Conservation (phyloP, 2,329 filamentous ascomycete genomes). For the Pseudocercospora fijiensis region DNA sequence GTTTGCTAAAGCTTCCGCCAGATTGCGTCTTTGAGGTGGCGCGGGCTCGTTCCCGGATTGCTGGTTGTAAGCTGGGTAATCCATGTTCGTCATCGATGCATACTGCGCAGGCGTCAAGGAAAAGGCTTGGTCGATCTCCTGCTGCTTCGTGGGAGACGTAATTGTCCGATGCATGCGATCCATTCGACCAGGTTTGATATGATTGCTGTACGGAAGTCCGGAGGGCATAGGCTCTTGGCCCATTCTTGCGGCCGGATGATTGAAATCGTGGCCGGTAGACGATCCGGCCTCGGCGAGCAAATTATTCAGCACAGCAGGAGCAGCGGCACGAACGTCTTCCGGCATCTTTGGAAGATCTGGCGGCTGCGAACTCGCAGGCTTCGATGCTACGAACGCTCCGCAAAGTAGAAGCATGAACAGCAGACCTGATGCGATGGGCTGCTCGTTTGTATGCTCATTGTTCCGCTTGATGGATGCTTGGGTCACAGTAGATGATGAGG, state of each 20-base stretch:
- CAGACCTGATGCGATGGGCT: constrained; percentile 73
- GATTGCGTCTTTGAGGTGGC: constrained; percentile 60
- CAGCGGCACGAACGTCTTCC: constrained; percentile 76
- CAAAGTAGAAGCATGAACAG: constrained; percentile 95
- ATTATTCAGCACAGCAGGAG: constrained; percentile 73
- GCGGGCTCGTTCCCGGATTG: constrained; percentile 21
- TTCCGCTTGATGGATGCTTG: constrained; percentile 43
- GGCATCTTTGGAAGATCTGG: constrained; percentile 74
- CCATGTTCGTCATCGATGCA: constrained; percentile 69
- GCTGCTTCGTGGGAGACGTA: constrained; percentile 69
- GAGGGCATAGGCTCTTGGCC: constrained; percentile 32
- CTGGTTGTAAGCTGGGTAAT: constrained; percentile 65
- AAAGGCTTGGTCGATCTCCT: constrained; percentile 85
- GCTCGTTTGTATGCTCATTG: constrained; percentile 41
- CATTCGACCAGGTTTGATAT: constrained; percentile 30
- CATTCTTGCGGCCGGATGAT: constrained; percentile 9
- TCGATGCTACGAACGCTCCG: constrained; percentile 92
- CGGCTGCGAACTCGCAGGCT: constrained; percentile 66
- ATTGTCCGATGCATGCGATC: constrained; percentile 48
- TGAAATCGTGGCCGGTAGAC: constrained; percentile 13
- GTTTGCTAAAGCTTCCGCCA: constrained; percentile 75
- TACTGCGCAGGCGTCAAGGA: constrained; percentile 83
- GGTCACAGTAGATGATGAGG: constrained; percentile 12
- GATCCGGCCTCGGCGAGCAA: constrained; percentile 46
- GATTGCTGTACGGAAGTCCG: constrained; percentile 11